Percentiles rank a stretch among this genome's conserved stretches.
These are phyloP conservation scores for Pulveroboletus sp. DNA, from an alignment of 768 basidiomycete genomes.

Conservation along the genomic window DNA sequence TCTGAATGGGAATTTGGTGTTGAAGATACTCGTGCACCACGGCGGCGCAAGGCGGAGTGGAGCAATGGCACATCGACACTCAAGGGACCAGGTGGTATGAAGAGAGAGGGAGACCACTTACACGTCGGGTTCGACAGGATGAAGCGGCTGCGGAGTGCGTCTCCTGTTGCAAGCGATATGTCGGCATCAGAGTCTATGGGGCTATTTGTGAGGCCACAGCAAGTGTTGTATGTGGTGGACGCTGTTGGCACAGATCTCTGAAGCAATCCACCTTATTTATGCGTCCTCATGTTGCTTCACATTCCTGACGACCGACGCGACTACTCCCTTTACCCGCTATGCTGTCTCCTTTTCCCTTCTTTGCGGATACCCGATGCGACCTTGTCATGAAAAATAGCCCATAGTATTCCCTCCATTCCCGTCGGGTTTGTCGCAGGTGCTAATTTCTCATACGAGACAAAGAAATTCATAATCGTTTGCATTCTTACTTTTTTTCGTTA, in stretches of 20 bases:
- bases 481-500: background rate
- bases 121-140: constrained; percentile 33
- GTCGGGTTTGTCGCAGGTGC: constrained; percentile 14
- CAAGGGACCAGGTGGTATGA: constrained; percentile 33
- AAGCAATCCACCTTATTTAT: constrained; percentile 10
- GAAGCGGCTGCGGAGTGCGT: constrained; percentile 64
- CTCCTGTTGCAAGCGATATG: constrained; percentile 58
- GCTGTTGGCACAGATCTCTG: constrained; percentile 66
- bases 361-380: constrained; percentile 8
- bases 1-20: constrained; percentile 63
- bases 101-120: constrained; percentile 59
- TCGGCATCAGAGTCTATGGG: constrained; percentile 63
- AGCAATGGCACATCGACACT: constrained; percentile 31
- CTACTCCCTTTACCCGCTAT: background rate
- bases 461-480: constrained; percentile 16
- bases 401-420: constrained; percentile 11
- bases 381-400: constrained; percentile 9
- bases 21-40: constrained; percentile 34
- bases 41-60: constrained; percentile 24
- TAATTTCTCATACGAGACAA: constrained; percentile 21
- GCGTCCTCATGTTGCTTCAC: background rate
- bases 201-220: constrained; percentile 79
- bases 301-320: constrained; percentile 11
- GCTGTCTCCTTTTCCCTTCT: background rate
- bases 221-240: constrained; percentile 83